Base-by-base conservation (phyloP, 129 eudicot genomes). In the Tagetes patula region DNA sequence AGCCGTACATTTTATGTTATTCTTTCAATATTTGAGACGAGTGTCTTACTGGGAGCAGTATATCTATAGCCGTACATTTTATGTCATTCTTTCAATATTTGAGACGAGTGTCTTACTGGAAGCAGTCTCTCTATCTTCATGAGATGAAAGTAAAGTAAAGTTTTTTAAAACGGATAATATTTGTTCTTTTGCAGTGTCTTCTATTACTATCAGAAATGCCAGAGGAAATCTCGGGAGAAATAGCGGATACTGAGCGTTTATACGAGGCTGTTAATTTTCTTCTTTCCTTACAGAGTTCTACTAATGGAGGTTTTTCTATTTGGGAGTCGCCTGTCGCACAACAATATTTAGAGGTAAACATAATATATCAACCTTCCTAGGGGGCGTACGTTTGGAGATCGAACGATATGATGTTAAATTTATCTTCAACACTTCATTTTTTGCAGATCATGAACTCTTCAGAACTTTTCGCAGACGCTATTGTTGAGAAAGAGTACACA, bases 401-500 rank as follows among this genome's bases (percentile, higher is more conserved):
- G 27, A 20, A 20, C 27, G 48, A 10, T 43, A 6, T 43, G 45
- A 68, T 67, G 13, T 11, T 20, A 27, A 52, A 0, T 20, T 49
- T 47, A 32, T 46, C 33, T 66, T 20, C 8, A 20, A 43, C 31
- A 27, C 12, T 14, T 2, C 31, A 60, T 36, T 31, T 42, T 65
- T 42, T 39, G 34, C 70, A 83, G 87, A 71, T 70, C 52, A 60
- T 83, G 72, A 83, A 83, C 65, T 84, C 87, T n/a, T 83, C 87
- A n/a, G 86, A 83, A 65, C 0, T 83, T 27, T 83, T 83, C 12
- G 79, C 79, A 36, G 79, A 83, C 75, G 75, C 79, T 54, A 81
- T 83, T 2, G 83, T 83, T 8, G 87, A 83, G 66, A 70, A 70
- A 75, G 87, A 78, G 87, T 88, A 85, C 76, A 82, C 61, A 63